Conservation (phyloP, 768 basidiomycete genomes). For the Naematelia encephala region DNA sequence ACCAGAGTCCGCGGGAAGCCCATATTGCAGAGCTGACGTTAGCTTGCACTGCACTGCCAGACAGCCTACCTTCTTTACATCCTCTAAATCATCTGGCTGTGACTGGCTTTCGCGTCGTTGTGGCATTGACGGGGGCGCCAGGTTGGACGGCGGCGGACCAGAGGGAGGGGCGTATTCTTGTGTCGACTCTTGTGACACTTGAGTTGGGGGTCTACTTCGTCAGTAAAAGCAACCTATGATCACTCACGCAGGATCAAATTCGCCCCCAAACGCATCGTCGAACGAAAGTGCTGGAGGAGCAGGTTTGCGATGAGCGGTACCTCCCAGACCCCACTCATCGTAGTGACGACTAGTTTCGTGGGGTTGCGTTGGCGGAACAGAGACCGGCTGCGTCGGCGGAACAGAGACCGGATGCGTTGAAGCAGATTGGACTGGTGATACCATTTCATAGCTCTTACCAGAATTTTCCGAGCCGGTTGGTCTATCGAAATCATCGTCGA, state of each 20-base stretch:
- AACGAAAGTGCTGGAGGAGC: constrained; percentile 48
- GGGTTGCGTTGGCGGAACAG: neutral
- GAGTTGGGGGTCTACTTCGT: constrained; percentile 55
- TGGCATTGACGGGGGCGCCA: constrained; percentile 20
- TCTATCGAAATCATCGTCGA: constrained; percentile 51
- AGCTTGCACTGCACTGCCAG: constrained; percentile 60
- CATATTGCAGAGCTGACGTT: constrained; percentile 80
- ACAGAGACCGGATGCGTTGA: neutral
- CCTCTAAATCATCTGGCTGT: constrained; percentile 48
- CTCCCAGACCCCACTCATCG: constrained; percentile 35
- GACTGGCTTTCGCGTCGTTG: constrained; percentile 28
- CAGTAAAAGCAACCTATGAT: constrained; percentile 42
- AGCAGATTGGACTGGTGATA: constrained; percentile 21
- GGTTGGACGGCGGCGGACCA: constrained; percentile 38
- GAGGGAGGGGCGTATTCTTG: constrained; percentile 45
- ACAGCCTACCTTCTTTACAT: constrained; percentile 50
- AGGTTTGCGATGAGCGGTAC: neutral
- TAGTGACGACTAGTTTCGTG: constrained; percentile 5
- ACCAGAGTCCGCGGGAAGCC: constrained; percentile 83
- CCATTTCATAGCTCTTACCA: constrained; percentile 47
- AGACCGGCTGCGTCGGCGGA: neutral
- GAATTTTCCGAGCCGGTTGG: constrained; percentile 22
- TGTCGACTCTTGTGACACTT: constrained; percentile 56
- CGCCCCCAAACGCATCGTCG: constrained; percentile 56
- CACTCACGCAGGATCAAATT: constrained; percentile 38